Evolutionary conservation across 2,329 filamentous ascomycete genomes (phyloP).

Genomic region (Alternaria sp.): DNA sequence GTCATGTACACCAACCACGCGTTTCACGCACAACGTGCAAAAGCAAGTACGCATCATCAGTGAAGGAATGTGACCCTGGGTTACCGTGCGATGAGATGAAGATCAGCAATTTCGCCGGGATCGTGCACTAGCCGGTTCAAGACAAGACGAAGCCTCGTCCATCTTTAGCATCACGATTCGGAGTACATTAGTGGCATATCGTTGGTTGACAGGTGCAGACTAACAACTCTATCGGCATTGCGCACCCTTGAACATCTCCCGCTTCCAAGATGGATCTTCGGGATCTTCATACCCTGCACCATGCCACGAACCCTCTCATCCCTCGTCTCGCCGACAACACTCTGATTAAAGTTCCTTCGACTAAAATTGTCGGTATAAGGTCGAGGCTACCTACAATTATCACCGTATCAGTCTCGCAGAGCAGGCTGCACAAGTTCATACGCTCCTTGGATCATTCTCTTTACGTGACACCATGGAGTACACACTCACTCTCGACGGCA

Average conservation of each 20-base stretch:
- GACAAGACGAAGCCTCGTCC: slow-evolving; percentile 8
- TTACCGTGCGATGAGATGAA: slow-evolving; percentile 14
- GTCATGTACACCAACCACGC: not conserved
- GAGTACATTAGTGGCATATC: slow-evolving; percentile 9
- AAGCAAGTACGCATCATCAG: slow-evolving; percentile 4
- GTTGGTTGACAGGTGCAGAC: slow-evolving; percentile 10
- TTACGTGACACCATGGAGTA: slow-evolving; percentile 24
- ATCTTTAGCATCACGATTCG: slow-evolving; percentile 3
- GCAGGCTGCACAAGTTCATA: slow-evolving; percentile 10
- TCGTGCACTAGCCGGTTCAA: slow-evolving; percentile 9
- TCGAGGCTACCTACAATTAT: not conserved
- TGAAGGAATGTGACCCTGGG: slow-evolving; percentile 11
- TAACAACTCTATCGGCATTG: slow-evolving; percentile 9
- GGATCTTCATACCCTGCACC: slow-evolving; percentile 7
- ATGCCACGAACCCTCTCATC: slow-evolving; percentile 5
- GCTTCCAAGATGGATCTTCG: slow-evolving; percentile 11
- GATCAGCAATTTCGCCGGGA: slow-evolving; percentile 5
- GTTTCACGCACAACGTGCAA: slow-evolving; percentile 9
- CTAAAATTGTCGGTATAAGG: slow-evolving; percentile 11
- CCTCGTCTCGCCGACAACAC: slow-evolving; percentile 10
- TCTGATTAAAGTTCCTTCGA: not conserved
- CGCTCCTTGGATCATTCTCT: slow-evolving; percentile 11
- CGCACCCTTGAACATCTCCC: slow-evolving; percentile 15
- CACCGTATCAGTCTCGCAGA: slow-evolving; percentile 3
- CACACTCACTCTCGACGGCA: slow-evolving; percentile 20